Evolutionary conservation across 2,329 filamentous ascomycete species (phyloP).

Genomic region (Juglanconis juglandina): DNA sequence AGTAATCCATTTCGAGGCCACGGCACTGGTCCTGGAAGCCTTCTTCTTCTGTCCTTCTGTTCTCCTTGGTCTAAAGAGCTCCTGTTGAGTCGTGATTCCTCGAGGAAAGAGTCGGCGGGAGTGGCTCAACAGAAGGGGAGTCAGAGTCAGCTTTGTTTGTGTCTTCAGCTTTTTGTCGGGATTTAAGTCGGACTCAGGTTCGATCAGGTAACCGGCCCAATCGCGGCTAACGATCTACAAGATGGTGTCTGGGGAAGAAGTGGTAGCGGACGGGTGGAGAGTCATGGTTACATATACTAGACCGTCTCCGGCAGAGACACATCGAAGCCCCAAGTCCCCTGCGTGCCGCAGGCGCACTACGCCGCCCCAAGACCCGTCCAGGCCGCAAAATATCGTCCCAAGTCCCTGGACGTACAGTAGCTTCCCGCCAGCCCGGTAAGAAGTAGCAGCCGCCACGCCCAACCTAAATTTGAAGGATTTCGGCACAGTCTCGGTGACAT

Average conservation of each 20-base stretch:
- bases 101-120: neutral
- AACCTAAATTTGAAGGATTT: neutral
- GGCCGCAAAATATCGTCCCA: neutral
- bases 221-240: neutral
- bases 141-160: neutral
- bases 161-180: neutral
- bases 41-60: neutral
- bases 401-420: neutral
- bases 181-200: neutral
- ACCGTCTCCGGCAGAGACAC: neutral
- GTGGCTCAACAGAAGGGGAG: neutral
- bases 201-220: neutral
- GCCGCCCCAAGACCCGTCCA: no score
- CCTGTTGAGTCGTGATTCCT: neutral
- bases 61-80: no score
- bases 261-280: neutral
- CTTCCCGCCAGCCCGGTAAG: neutral
- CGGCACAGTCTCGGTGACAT: neutral
- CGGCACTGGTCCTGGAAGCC: neutral
- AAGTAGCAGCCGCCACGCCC: neutral
- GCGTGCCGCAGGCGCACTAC: no score
- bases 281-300: neutral
- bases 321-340: neutral
- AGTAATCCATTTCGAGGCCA: conserved; percentile 47
- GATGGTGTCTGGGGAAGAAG: neutral